Evolutionary conservation across 352 stramenopile species (phyloP).

Genomic region (Globisporangium barbulae): DNA sequence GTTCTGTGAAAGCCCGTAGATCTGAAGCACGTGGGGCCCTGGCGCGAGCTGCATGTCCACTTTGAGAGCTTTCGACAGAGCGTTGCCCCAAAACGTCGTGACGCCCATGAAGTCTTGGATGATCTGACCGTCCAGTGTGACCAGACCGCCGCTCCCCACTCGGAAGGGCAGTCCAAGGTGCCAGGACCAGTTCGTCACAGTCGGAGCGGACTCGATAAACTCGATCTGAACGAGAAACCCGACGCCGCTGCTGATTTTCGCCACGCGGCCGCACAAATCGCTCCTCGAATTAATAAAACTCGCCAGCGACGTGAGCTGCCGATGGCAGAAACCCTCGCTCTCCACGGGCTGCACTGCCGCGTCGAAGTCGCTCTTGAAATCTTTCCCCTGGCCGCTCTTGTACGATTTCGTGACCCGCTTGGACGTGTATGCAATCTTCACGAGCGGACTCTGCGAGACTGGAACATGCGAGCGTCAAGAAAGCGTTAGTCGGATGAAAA

Average conservation of each 20-base stretch:
- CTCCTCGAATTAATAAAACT: slow-evolving; percentile 37
- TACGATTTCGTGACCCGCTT: slow-evolving; percentile 37
- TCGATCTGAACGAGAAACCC: slow-evolving; percentile 46
- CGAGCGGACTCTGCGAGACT: slow-evolving; percentile 35
- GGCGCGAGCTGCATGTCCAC: slow-evolving; percentile 40
- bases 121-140: slow-evolving; percentile 44
- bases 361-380: slow-evolving; percentile 46
- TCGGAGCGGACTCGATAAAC: slow-evolving; percentile 38
- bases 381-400: slow-evolving; percentile 33
- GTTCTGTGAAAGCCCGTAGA: slow-evolving; percentile 39
- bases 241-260: slow-evolving; percentile 35
- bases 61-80: slow-evolving; percentile 32
- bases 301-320: slow-evolving; percentile 38
- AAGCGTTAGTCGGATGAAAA: not conserved
- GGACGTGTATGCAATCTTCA: slow-evolving; percentile 46
- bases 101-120: slow-evolving; percentile 43
- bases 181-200: slow-evolving; percentile 44
- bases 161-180: slow-evolving; percentile 55
- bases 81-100: slow-evolving; percentile 37
- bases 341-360: slow-evolving; percentile 31
- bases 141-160: slow-evolving; percentile 35
- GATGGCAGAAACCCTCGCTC: slow-evolving; percentile 55
- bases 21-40: slow-evolving; percentile 37
- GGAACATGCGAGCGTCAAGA: not conserved
- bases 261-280: slow-evolving; percentile 44